Conservation (phyloP, 139 green algal genomes). For the Spirogloea muscicola region DNA sequence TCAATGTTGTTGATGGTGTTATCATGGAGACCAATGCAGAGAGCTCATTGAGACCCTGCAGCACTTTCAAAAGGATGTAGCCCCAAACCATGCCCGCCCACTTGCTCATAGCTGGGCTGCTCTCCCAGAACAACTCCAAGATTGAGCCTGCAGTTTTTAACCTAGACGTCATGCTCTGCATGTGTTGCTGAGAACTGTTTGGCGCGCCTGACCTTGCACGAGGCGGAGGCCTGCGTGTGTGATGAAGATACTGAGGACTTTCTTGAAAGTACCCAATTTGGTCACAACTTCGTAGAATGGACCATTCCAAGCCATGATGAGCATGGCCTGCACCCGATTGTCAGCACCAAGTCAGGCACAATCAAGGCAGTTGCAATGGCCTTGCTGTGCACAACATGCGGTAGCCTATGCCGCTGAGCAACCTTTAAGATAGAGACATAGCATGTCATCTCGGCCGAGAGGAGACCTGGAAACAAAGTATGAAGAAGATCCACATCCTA, state of each 20-base stretch:
- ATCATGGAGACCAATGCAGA: too few relatives aligned
- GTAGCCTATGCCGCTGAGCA: too few relatives aligned
- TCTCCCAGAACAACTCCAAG: too few relatives aligned
- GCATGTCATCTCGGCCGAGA: background rate
- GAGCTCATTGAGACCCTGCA: too few relatives aligned
- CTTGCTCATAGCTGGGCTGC: too few relatives aligned
- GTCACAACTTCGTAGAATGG: constrained; percentile 7
- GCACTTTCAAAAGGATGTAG: too few relatives aligned
- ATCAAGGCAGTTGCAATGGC: background rate
- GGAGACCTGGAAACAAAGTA: constrained; percentile 22
- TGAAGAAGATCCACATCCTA: constrained; percentile 27
- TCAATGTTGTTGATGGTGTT: too few relatives aligned
- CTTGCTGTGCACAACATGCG: too few relatives aligned
- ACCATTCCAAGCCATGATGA: constrained; percentile 8
- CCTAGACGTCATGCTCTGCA: background rate
- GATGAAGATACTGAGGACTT: constrained; percentile 34
- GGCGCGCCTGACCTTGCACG: constrained; percentile 4
- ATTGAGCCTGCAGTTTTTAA: too few relatives aligned
- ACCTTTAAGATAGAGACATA: too few relatives aligned
- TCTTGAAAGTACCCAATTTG: background rate
- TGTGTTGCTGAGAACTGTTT: background rate
- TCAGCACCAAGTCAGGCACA: background rate
- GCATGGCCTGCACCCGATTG: constrained; percentile 4
- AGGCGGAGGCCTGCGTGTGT: constrained; percentile 12
- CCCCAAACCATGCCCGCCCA: too few relatives aligned